These are phyloP conservation scores for Pichia deserticola DNA, from an alignment of 805 yeast genomes.

Conservation along the genomic window DNA sequence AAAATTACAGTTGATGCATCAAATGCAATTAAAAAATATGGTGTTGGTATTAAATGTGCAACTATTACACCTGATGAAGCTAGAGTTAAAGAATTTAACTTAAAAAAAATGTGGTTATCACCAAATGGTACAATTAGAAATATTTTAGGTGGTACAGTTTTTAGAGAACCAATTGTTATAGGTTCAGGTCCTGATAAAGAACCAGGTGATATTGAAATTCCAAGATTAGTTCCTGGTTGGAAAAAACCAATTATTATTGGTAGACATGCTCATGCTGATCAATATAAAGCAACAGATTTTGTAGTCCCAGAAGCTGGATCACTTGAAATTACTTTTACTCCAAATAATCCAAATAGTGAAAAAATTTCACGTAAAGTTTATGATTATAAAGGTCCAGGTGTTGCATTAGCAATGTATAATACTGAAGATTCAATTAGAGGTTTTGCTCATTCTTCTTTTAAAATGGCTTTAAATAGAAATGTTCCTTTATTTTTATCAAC, in stretches of 20 bases:
- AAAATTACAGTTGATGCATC: conserved; percentile 75
- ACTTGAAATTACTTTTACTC: conserved; percentile 59
- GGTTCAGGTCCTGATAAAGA: conserved; percentile 30
- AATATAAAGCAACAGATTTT: conserved; percentile 73
- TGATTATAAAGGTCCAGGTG: conserved; percentile 61
- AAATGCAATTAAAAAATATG: conserved; percentile 62
- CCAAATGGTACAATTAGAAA: conserved; percentile 83
- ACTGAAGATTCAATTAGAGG: conserved; percentile 72
- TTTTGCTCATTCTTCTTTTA: conserved; percentile 75
- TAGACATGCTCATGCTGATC: conserved; percentile 82
- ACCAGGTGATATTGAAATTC: conserved; percentile 42
- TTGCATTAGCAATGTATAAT: conserved; percentile 77
- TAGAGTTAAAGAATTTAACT: conserved; percentile 64
- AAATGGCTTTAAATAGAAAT: conserved; percentile 57
- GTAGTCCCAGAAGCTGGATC: conserved; percentile 61
- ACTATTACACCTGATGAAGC: conserved; percentile 81
- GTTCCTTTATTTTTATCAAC: conserved; percentile 65
- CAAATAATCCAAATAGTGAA: conserved; percentile 44
- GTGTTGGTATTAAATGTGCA: conserved; percentile 81
- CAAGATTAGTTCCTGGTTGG: conserved; percentile 74
- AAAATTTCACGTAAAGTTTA: conserved; percentile 45
- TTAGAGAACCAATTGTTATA: conserved; percentile 77
- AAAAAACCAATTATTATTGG: conserved; percentile 78
- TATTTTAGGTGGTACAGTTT: conserved; percentile 75
- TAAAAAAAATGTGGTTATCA: conserved; percentile 79